Base-by-base conservation (phyloP, 345 rosid species). In the Lumnitzera littorea region DNA sequence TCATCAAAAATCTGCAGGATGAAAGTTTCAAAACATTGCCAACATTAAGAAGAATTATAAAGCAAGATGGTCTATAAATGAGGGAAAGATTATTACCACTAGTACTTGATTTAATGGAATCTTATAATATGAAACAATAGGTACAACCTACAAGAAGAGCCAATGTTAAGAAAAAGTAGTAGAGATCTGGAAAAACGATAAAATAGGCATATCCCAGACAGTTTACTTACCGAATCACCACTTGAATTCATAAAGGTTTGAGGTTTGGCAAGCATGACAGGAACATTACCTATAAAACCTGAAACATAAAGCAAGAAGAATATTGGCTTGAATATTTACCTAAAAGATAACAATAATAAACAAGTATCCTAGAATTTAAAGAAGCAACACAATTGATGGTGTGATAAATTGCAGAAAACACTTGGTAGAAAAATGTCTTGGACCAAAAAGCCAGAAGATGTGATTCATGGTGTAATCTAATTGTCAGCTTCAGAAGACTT, bases 221-320 rank as follows among this genome's bases (percentile, higher is more conserved):
- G 86, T 64, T 69, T 62, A 86, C 99, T 94, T 85, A 94, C 97
- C 77, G 97, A 88, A 76, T 83, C 95, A 69, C 99, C 99, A 76
- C 97, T 94, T 48, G 72, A 49, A 54, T 94, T 94, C 99, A 94
- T 90, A 56, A 90, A 88, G 13, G 99, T 94, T 73, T 94, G 97
- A 56, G 97, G 99, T 63, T 88, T 94, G 63, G 88, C 99, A 61
- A 94, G 83, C 83, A 94, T 83, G 57, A 94, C 91, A 0, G 97
- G 96, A 72, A 82, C 77, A 67, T 78, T 74, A 55, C 92, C 92
- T 52, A 94, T 82, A 53, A 78, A 70, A 36, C 99, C 99, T 94
- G 73, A 63, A 56, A 74, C 31, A 52, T 16, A 36, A 24, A 41
- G 27, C 13, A 9, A 12, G 20, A 50, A 58, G 15, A 7, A 36